These are phyloP conservation scores for Lipomyces sp. DNA, from an alignment of 805 yeast genomes.

Conservation along the genomic window DNA sequence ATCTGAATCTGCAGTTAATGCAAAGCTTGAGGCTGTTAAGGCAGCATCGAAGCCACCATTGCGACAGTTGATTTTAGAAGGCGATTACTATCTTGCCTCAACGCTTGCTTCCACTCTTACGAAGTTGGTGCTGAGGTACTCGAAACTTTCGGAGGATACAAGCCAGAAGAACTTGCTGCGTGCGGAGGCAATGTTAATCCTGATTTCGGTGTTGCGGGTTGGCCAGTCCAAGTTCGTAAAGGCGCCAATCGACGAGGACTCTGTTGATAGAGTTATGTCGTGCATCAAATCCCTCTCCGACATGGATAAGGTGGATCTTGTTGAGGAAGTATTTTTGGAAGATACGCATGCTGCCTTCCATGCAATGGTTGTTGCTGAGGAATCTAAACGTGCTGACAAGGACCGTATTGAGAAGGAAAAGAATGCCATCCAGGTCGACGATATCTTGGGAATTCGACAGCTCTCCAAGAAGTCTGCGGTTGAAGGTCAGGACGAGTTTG, in stretches of 20 bases:
- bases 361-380: conserved; percentile 66
- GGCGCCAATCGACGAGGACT: conserved; percentile 90
- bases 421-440: conserved; percentile 78
- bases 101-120: conserved; percentile 86
- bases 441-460: conserved; percentile 77
- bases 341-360: conserved; percentile 87
- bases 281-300: conserved; percentile 77
- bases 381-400: conserved; percentile 59
- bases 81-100: conserved; percentile 90
- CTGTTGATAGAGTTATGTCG: conserved; percentile 90
- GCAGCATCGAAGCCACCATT: conserved; percentile 64
- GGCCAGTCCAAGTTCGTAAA: conserved; percentile 75
- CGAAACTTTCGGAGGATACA: conserved; percentile 56
- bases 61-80: conserved; percentile 78
- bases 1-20: conserved; percentile 38
- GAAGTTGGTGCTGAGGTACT: conserved; percentile 79
- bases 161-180: conserved; percentile 77
- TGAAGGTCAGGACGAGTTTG: conserved; percentile 52
- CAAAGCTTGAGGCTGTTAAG: conserved; percentile 49
- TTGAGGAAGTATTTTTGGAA: conserved; percentile 75
- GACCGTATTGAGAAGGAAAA: conserved; percentile 59
- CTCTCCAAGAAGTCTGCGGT: conserved; percentile 55
- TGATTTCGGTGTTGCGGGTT: conserved; percentile 88
- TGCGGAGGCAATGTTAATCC: conserved; percentile 91
- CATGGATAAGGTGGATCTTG: conserved; percentile 55